Percentiles rank a stretch among this genome's conserved stretches.
These are phyloP conservation scores for Fusarium sp. DNA, from an alignment of 2,329 filamentous ascomycete genomes.

Conservation along the genomic window DNA sequence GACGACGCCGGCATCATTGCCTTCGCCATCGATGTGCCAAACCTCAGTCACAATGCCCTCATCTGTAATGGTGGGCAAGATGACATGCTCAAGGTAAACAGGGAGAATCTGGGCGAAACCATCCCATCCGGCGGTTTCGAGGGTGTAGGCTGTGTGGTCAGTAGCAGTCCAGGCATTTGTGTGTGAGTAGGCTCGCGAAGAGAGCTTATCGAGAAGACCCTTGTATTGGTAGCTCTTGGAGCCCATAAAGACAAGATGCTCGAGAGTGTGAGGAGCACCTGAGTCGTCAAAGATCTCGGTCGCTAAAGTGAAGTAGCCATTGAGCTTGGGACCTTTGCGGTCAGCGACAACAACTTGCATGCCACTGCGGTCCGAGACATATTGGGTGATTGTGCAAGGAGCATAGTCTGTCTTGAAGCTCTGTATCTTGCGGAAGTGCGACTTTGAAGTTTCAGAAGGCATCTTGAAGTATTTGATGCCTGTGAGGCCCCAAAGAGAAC, in stretches of 20 bases:
- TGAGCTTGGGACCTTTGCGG: slow-evolving; percentile 92
- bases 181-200: slow-evolving; percentile 89
- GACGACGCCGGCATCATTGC: slow-evolving; percentile 95
- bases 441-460: slow-evolving; percentile 61
- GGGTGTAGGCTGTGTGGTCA: slow-evolving; percentile 94
- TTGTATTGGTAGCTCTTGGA: slow-evolving; percentile 95
- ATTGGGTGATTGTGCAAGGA: slow-evolving; percentile 87
- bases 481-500: slow-evolving; percentile 36
- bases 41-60: slow-evolving; percentile 95
- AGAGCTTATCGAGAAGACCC: slow-evolving; percentile 92
- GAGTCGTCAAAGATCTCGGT: slow-evolving; percentile 99
- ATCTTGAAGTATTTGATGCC: slow-evolving; percentile 54
- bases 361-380: slow-evolving; percentile 93
- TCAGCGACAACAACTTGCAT: slow-evolving; percentile 95
- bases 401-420: slow-evolving; percentile 91
- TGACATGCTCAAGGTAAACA: slow-evolving; percentile 93
- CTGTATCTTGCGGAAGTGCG: slow-evolving; percentile 84
- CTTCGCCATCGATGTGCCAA: slow-evolving; percentile 91
- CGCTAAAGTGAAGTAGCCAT: slow-evolving; percentile 93
- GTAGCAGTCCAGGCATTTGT: slow-evolving; percentile 98
- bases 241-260: slow-evolving; percentile 87
- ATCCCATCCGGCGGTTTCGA: slow-evolving; percentile 96
- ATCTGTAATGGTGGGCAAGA: slow-evolving; percentile 91
- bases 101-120: slow-evolving; percentile 95
- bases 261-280: slow-evolving; percentile 87